These are phyloP conservation scores for Fusarium transvaalense DNA, from an alignment of 2,329 filamentous ascomycete species.

Conservation along the genomic window DNA sequence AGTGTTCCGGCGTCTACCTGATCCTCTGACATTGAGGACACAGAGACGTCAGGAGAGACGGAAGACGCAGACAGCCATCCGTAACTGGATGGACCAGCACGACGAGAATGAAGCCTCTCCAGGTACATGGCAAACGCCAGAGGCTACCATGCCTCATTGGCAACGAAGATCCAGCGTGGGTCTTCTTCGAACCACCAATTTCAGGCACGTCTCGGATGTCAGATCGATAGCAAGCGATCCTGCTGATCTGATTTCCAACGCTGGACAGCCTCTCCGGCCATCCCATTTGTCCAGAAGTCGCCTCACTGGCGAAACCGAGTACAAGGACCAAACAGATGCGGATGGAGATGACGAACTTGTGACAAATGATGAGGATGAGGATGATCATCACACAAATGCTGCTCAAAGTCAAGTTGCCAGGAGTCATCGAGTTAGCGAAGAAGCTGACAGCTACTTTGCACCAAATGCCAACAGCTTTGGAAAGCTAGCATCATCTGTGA, in stretches of 20 bases:
- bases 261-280: conserved; percentile 53
- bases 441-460: conserved; percentile 66
- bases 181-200: conserved; percentile 61
- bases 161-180: conserved; percentile 66
- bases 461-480: conserved; percentile 60
- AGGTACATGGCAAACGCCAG: conserved; percentile 64
- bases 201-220: conserved; percentile 66
- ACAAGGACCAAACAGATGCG: conserved; percentile 78
- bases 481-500: conserved; percentile 53
- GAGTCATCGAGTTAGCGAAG: conserved; percentile 49
- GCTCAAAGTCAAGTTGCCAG: conserved; percentile 51
- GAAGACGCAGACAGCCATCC: conserved; percentile 84
- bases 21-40: conserved; percentile 70
- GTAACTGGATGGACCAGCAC: conserved; percentile 88
- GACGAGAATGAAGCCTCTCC: conserved; percentile 63
- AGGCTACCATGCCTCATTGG: conserved; percentile 61
- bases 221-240: conserved; percentile 74
- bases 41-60: conserved; percentile 73
- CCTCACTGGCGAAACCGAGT: conserved; percentile 52
- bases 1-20: conserved; percentile 83
- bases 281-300: conserved; percentile 56
- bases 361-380: conserved; percentile 80
- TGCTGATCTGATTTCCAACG: conserved; percentile 71
- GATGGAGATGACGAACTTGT: conserved; percentile 93
- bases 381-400: conserved; percentile 63